Conservation (phyloP, 352 stramenopile genomes). For the Globisporangium barbulae region DNA sequence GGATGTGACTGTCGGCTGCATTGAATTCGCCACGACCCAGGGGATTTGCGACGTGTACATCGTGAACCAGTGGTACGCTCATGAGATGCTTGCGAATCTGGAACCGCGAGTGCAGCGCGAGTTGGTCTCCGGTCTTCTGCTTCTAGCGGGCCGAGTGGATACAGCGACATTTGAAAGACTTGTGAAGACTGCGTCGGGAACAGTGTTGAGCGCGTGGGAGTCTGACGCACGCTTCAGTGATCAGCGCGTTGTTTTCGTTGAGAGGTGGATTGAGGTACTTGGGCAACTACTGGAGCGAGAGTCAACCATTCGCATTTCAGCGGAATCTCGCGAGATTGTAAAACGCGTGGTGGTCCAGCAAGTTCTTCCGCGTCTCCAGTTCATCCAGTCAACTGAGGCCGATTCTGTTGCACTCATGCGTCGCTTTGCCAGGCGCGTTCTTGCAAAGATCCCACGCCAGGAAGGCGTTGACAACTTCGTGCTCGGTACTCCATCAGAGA, state of each 20-base stretch:
- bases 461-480: conserved; percentile 12
- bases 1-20: conserved; percentile 22
- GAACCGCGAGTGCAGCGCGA: conserved; percentile 6
- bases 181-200: neutral
- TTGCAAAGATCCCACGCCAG: conserved; percentile 11
- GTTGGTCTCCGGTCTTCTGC: neutral
- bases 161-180: conserved; percentile 3
- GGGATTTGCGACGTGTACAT: conserved; percentile 34
- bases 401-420: neutral
- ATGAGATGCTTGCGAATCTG: conserved; percentile 3
- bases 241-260: neutral
- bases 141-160: conserved; percentile 6
- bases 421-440: conserved; percentile 8
- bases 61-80: conserved; percentile 18
- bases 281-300: conserved; percentile 2
- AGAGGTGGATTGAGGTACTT: conserved; percentile 12
- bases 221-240: neutral
- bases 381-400: neutral
- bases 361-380: conserved; percentile 8
- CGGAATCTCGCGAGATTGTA: conserved; percentile 12
- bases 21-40: conserved; percentile 36
- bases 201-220: conserved; percentile 5
- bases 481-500: neutral
- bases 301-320: neutral
- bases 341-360: conserved; percentile 6